These are phyloP conservation scores for Lactifluus hygrophoroides DNA, from an alignment of 768 basidiomycete genomes.

Conservation along the genomic window DNA sequence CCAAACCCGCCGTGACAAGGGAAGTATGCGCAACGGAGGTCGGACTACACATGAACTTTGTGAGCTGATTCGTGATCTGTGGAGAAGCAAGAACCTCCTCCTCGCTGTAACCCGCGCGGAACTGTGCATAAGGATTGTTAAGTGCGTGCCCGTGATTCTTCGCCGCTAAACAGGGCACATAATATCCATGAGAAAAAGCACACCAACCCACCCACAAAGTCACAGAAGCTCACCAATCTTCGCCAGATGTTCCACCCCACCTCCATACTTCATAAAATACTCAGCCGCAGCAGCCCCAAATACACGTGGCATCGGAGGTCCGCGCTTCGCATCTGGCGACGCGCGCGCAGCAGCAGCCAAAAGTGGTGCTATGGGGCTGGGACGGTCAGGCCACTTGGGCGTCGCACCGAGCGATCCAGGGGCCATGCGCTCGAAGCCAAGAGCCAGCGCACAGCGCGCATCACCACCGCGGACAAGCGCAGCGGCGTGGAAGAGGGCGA, in stretches of 20 bases:
- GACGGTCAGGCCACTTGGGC: constrained; percentile 45
- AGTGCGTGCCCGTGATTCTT: constrained; percentile 80
- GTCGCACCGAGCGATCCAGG: constrained; percentile 57
- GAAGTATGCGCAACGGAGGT: constrained; percentile 37
- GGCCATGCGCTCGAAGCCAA: constrained; percentile 82
- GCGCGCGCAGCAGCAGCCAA: constrained; percentile 36
- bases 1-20: too few species aligned
- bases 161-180: constrained; percentile 38
- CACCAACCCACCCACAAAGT: not conserved
- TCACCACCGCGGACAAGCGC: constrained; percentile 61
- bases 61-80: constrained; percentile 64
- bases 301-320: constrained; percentile 62
- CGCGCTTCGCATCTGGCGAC: constrained; percentile 52
- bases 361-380: constrained; percentile 41
- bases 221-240: constrained; percentile 50
- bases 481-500: constrained; percentile 69
- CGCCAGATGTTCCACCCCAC: constrained; percentile 55
- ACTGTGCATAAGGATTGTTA: constrained; percentile 83
- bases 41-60: constrained; percentile 83
- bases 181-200: not conserved
- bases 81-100: constrained; percentile 60
- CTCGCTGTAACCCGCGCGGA: constrained; percentile 66
- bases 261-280: constrained; percentile 70
- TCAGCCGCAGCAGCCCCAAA: constrained; percentile 69
- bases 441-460: constrained; percentile 67